Evolutionary conservation across 2,329 filamentous ascomycete species (phyloP).

Genomic region (Arachnomyces sp.): DNA sequence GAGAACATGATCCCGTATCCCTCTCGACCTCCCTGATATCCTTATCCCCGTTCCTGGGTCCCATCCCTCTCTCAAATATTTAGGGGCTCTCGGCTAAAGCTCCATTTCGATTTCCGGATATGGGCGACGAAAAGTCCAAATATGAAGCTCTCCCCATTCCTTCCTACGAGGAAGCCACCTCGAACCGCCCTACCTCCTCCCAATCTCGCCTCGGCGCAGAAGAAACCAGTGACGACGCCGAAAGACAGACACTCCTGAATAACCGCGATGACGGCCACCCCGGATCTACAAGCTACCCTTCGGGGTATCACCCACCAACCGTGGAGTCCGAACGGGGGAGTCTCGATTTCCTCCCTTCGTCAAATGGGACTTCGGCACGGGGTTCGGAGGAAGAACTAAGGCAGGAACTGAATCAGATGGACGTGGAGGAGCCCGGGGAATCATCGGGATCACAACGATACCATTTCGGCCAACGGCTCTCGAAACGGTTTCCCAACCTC

Average conservation of each 20-base stretch:
- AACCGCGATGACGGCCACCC: slow-evolving; percentile 31
- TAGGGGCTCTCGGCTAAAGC: no score
- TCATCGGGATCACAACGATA: slow-evolving; percentile 25
- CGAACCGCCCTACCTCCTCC: slow-evolving; percentile 49
- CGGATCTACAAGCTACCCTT: slow-evolving; percentile 27
- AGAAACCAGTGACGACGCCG: slow-evolving; percentile 61
- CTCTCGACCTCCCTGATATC: slow-evolving; percentile 18
- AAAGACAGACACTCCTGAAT: slow-evolving; percentile 68
- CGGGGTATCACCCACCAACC: slow-evolving; percentile 69
- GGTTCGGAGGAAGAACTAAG: slow-evolving; percentile 59
- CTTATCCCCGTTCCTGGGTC: no score
- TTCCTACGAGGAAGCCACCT: slow-evolving; percentile 73
- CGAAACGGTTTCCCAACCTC: slow-evolving; percentile 50
- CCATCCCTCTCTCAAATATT: slow-evolving; percentile 10
- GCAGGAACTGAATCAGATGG: slow-evolving; percentile 81
- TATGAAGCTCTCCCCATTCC: slow-evolving; percentile 66
- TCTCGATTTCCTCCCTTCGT: slow-evolving; percentile 49
- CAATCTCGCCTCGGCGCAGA: slow-evolving; percentile 44
- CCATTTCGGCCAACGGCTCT: slow-evolving; percentile 43
- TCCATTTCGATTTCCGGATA: slow-evolving; percentile 20
- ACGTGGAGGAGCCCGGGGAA: slow-evolving; percentile 61
- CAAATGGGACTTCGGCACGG: slow-evolving; percentile 45
- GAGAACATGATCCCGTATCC: slow-evolving; percentile 31
- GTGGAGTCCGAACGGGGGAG: slow-evolving; percentile 70
- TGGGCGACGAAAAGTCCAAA: slow-evolving; percentile 48